Conservation (phyloP, 306 rosid genomes). For the Inga leiocalycina region DNA sequence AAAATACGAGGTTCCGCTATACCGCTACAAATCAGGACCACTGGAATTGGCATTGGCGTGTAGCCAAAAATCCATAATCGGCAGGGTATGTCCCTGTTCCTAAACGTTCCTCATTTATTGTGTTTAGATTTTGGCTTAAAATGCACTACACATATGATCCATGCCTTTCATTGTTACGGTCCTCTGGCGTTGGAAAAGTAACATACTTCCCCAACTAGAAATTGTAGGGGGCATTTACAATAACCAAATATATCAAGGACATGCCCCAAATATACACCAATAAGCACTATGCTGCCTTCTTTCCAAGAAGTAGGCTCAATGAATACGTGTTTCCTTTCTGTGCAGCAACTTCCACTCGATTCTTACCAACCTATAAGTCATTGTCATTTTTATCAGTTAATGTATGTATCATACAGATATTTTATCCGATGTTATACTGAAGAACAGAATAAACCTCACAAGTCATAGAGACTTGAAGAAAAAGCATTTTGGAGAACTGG, state of each 20-base stretch:
- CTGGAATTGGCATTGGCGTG: too few species aligned
- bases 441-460: background rate
- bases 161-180: too few species aligned
- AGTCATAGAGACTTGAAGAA: background rate
- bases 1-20: too few species aligned
- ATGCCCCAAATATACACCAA: background rate
- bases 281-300: constrained; percentile 53
- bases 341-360: constrained; percentile 84
- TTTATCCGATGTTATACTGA: background rate
- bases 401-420: constrained; percentile 12
- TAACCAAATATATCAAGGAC: background rate
- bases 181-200: background rate
- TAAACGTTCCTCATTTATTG: too few species aligned
- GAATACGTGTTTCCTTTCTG: constrained; percentile 79
- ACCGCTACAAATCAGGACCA: too few species aligned
- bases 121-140: too few species aligned
- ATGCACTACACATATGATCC: too few species aligned
- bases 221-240: background rate
- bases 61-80: too few species aligned
- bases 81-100: too few species aligned
- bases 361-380: constrained; percentile 66
- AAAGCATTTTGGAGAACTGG: constrained; percentile 16
- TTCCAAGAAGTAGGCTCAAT: constrained; percentile 68
- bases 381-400: constrained; percentile 21
- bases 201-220: background rate